Conservation (phyloP, 192 early-diverging fungal genomes). For the Backusella liffmaniae region DNA sequence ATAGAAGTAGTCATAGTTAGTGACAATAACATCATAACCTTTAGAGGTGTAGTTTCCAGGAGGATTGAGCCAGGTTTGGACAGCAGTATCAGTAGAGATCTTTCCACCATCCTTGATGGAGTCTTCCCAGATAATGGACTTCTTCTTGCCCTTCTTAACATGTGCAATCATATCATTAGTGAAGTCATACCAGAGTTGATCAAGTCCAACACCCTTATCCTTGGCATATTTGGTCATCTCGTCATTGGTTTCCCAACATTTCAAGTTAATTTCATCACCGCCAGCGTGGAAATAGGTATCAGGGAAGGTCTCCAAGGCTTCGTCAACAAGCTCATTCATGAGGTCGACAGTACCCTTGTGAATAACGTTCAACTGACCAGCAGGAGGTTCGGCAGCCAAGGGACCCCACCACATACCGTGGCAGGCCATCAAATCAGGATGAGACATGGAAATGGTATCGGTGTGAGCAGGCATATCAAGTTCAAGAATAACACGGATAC, state of each 20-base stretch:
- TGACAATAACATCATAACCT: slow-evolving; percentile 66
- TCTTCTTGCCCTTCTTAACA: slow-evolving; percentile 29
- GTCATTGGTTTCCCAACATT: slow-evolving; percentile 54
- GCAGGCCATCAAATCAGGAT: slow-evolving; percentile 62
- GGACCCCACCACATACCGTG: slow-evolving; percentile 57
- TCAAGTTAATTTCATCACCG: slow-evolving; percentile 67
- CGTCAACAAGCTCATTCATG: slow-evolving; percentile 58
- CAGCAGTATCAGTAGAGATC: slow-evolving; percentile 53
- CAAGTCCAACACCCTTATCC: slow-evolving; percentile 12
- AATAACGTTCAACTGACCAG: slow-evolving; percentile 77
- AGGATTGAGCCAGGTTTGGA: slow-evolving; percentile 67
- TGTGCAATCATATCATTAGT: slow-evolving; percentile 15
- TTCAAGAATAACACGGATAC: slow-evolving; percentile 85
- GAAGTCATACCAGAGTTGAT: slow-evolving; percentile 25
- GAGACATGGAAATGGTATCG: slow-evolving; percentile 38
- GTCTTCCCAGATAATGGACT: slow-evolving; percentile 81
- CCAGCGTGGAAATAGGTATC: slow-evolving; percentile 79
- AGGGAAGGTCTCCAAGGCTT: slow-evolving; percentile 59
- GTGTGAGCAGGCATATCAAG: slow-evolving; percentile 84
- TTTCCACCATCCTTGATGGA: slow-evolving; percentile 44
- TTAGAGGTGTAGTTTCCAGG: slow-evolving; percentile 52
- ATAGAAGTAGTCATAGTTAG: slow-evolving; percentile 62
- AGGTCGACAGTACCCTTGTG: slow-evolving; percentile 56
- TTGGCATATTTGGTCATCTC: slow-evolving; percentile 30
- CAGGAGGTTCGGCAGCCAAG: slow-evolving; percentile 74